Evolutionary conservation across 164 flowering plant species (phyloP), one percentile per base, ranked within the genome.

Genomic region (Annona cherimola): DNA sequence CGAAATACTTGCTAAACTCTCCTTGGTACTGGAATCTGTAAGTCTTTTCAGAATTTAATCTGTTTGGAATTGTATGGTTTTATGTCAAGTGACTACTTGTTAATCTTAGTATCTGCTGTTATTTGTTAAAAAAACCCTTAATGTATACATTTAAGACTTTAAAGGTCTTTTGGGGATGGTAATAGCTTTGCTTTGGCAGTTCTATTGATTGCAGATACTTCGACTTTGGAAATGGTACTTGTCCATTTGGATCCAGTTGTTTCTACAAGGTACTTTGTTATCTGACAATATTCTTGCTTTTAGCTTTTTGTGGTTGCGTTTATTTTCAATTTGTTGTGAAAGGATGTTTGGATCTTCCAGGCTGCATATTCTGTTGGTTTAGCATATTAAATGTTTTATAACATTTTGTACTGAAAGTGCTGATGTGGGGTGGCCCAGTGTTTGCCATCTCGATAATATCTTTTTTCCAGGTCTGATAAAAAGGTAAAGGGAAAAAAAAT

Each of bases 131-230:
- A 26, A 26, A 26, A 26, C 35, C 35, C 35, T 26, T 26, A 26
- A 26, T 26, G 35, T 26, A 26, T 26, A 26, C 35, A 26, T 26
- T 26, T 26, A 26, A 26, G 35, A 26, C 35, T 26, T 26, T 26
- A 26, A 26, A 26, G 35, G 1, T 43, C 3, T 69, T 41, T 76
- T 45, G 50, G 63, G 60, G 26, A 26, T 61, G 62, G 18, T 71
- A 20, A 39, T 65, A 14, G 50, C 66, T 72, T 61, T 69, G 26
- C 18, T 68, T 57, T 74, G 80, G 71, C 87, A 95, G 99, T 76
- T 93, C 96, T 61, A 96, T 93, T 69, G 95, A 96, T 69, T 96
- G 97, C 86, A 91, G 87, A 78, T 90, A 96, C 81, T 96, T 96
- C 80, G 91, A 96, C 77, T 93, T 89, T 81, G 99, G 99, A 57